Percentiles rank a stretch among this genome's conserved stretches.
These are phyloP conservation scores for Aegilops tauschii DNA, from an alignment of 176 grass and related monocot genomes.

Conservation along the genomic window DNA sequence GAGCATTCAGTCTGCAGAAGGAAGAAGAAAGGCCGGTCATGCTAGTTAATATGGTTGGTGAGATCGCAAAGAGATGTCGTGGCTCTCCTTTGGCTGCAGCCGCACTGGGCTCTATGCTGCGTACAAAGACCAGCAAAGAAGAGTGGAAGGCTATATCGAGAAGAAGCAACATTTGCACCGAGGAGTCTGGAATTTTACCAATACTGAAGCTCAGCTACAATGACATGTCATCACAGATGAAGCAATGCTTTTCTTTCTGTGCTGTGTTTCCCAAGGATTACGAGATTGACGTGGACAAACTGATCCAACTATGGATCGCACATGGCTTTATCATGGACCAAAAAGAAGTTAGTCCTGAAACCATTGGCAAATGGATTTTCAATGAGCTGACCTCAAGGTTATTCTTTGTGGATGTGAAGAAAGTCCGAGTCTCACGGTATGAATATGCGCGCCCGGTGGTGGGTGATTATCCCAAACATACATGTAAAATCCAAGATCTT, in stretches of 20 bases:
- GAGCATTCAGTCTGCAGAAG: not conserved
- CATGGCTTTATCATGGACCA: not conserved
- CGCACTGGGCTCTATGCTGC: not conserved
- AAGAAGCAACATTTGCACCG: not conserved
- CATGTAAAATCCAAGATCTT: not conserved
- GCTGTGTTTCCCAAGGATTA: not conserved
- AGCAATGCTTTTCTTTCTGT: not conserved
- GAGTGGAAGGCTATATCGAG: conserved; percentile 10
- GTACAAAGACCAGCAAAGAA: not conserved
- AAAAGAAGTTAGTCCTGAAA: not conserved
- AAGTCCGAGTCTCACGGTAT: not conserved
- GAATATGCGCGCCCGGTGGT: not conserved
- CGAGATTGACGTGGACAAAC: not conserved
- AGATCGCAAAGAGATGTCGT: not conserved
- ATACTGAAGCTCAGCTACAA: conserved; percentile 11
- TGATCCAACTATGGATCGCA: not conserved
- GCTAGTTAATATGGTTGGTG: not conserved
- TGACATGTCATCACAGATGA: not conserved
- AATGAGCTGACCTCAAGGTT: not conserved
- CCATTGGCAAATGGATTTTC: not conserved
- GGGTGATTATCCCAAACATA: not conserved
- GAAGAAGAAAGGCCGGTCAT: no score
- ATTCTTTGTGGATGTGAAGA: not conserved
- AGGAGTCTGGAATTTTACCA: not conserved
- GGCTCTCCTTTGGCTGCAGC: conserved; percentile 24